phyloP scores from a whole-genome alignment of 805 yeast genomes.

The Cyberlindnera xylosilytica region DNA sequence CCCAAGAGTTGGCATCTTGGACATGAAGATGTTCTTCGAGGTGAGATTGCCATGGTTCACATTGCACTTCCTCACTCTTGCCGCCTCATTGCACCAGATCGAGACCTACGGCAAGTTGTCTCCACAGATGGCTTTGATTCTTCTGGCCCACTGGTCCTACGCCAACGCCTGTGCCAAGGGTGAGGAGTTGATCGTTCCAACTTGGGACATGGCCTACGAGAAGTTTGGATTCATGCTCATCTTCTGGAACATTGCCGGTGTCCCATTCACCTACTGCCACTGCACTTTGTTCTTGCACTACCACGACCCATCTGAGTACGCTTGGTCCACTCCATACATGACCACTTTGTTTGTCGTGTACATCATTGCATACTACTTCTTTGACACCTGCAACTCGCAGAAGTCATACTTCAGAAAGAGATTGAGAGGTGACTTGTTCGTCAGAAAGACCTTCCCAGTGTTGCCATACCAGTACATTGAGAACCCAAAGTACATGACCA shows the following conservation, averaged over 20 bases:
- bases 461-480: slow-evolving; percentile 80
- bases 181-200: slow-evolving; percentile 94
- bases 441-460: slow-evolving; percentile 90
- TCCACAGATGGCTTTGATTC: slow-evolving; percentile 68
- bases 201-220: slow-evolving; percentile 99
- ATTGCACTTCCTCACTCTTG: slow-evolving; percentile 70
- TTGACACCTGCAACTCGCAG: slow-evolving; percentile 93
- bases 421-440: slow-evolving; percentile 71
- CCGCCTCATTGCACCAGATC: slow-evolving; percentile 73
- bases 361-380: slow-evolving; percentile 78
- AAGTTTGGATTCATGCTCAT: slow-evolving; percentile 98
- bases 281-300: slow-evolving; percentile 79
- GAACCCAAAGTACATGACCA: slow-evolving; percentile 80
- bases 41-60: slow-evolving; percentile 97
- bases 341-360: slow-evolving; percentile 52
- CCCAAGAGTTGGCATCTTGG: slow-evolving; percentile 91
- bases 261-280: slow-evolving; percentile 96
- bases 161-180: slow-evolving; percentile 98
- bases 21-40: slow-evolving; percentile 95
- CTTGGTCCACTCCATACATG: slow-evolving; percentile 65
- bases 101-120: slow-evolving; percentile 78
- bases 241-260: slow-evolving; percentile 99
- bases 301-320: slow-evolving; percentile 82
- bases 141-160: slow-evolving; percentile 88
- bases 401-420: slow-evolving; percentile 86